Evolutionary conservation across 345 rosid genomes (phyloP), one percentile per base, ranked within the genome.

Genomic region (Boechera stricta): DNA sequence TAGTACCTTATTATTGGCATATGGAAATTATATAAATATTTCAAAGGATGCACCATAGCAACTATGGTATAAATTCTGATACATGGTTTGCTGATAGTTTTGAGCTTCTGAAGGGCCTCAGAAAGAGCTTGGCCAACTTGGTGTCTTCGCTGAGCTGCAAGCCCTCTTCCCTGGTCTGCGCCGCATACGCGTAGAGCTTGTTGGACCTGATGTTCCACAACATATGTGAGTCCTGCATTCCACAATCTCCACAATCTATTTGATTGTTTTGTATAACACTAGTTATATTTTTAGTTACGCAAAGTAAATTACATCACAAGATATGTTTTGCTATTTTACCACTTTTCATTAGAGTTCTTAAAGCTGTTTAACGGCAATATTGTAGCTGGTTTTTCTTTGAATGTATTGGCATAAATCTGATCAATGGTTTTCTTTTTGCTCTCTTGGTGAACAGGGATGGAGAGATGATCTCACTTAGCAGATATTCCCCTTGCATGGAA

Each of bases 171-270:
- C 97, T 75, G 88, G 91, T 57, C 53, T 87, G 51, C 83, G 31
- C 59, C 83, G 31, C 59, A 79, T 92, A 72, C 78, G 77, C 31
- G 69, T 95, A 63, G 90, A 86, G 49, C 76, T 95, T 39, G 72
- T 92, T 79, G 98, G 99, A 79, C 99, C 99, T 45, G 91, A 86
- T 11, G 79, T 95, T 82, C 97, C 98, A 18, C 79, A 83, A 32
- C 69, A 83, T 39, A 82, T 92, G 99, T 87, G 58, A 75, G 86
- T 78, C 31, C 11, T 44, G 28, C 31, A 55, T 51, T 77, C 75
- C 41, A 29, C 13, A 49, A 49, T 38, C 12, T 57, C 60, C 52
- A 10, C n/a, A 24, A 3, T n/a, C 5, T 10, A 1, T 41, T 45
- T 57, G 32, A 49, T 48, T 66, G 6, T 41, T 61, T 4, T 62